These are phyloP conservation scores for Cadophora malorum DNA, from an alignment of 2,329 filamentous ascomycete genomes.

Conservation along the genomic window DNA sequence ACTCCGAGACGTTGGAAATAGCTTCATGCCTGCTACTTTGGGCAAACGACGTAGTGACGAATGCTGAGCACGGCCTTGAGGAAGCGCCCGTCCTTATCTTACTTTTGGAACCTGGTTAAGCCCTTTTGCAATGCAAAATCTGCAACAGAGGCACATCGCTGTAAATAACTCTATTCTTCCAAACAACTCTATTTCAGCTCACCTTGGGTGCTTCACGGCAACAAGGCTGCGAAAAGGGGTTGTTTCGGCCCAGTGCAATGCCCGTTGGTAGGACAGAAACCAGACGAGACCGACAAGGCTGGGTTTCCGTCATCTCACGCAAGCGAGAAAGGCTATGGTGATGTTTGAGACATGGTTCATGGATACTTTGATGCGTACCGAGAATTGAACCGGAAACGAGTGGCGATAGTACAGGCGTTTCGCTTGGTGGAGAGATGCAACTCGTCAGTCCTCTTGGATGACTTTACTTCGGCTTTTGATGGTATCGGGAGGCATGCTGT, in stretches of 20 bases:
- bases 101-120: background rate
- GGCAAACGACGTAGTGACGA: constrained; percentile 7
- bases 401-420: constrained; percentile 5
- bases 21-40: constrained; percentile 12
- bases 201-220: background rate
- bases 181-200: constrained; percentile 6
- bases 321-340: constrained; percentile 18
- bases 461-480: background rate
- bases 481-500: constrained; percentile 2
- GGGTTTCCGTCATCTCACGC: constrained; percentile 3
- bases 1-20: constrained; percentile 18
- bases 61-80: background rate
- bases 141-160: constrained; percentile 2
- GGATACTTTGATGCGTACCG: background rate
- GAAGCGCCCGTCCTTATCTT: background rate
- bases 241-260: constrained; percentile 12
- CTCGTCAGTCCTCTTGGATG: background rate
- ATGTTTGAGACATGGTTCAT: constrained; percentile 14
- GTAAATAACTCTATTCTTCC: constrained; percentile 13
- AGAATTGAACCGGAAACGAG: constrained; percentile 11
- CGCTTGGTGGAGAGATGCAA: background rate
- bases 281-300: constrained; percentile 1
- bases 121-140: constrained; percentile 2
- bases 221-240: background rate
- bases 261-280: constrained; percentile 6